Base-by-base conservation (phyloP, 2,329 filamentous ascomycete genomes). In the Monosporascus sp. region DNA sequence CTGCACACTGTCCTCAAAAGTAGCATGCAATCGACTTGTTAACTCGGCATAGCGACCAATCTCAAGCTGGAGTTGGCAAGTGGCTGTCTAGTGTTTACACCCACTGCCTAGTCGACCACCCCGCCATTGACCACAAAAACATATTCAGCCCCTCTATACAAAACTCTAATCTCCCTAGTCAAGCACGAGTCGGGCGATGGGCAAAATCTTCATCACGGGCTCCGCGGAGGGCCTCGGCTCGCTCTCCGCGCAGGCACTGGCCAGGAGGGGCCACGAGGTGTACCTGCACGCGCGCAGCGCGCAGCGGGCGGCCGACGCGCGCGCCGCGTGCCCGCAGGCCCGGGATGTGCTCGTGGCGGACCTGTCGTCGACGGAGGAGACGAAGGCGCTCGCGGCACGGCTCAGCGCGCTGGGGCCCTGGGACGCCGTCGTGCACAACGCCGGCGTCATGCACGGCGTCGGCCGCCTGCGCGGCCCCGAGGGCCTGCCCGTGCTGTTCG, bases 361-460 rank as follows among this genome's bases (percentile, higher is more conserved):
- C 63, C 68, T 85, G 1, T 71, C 75, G 24, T 79, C 71, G 48
- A 68, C 82, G 43, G 60, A 73, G 6, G 76, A 79, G 49, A 79
- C 72, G 4, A 81, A 79, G 55, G 64, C 65, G 2, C 70, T 85
- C 2, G 81, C 81, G 1, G 63, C 68, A 11, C 70, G 80, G 50
- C 75, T 78, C 50, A 79, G 81, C 63, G 66, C 67, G 37, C 63
- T 71, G 1, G 77, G 78, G 0, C 68, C 72, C 0, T 84, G 79
- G 61, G 82, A 85, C 61, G 71, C 73, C 24, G 70, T 85, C 16
- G 72, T 85, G 19, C 81, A 84, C 69, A 85, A 84, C 55, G 81
- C 81, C 0, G 81, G 79, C 3, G 58, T 81, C 24, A 77, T 75
- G 52, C 66, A 65, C 31, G 74, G 74, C 17, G 58, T 70, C 64